Percentiles rank a stretch among this genome's conserved stretches.
These are phyloP conservation scores for Lupinus albus DNA, from an alignment of 306 rosid genomes.

Conservation along the genomic window DNA sequence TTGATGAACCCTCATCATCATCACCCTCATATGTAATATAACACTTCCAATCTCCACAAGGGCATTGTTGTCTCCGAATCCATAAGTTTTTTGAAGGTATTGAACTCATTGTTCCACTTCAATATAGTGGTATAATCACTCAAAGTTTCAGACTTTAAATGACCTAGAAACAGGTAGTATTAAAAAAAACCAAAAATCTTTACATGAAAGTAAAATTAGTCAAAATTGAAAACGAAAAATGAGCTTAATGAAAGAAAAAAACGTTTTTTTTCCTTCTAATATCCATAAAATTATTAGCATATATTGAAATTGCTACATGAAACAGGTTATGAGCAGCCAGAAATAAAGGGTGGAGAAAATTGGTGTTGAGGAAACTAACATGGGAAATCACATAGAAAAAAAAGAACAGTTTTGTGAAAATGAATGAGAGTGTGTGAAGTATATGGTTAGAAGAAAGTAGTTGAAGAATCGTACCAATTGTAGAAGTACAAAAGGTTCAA, in stretches of 20 bases:
- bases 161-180: slow-evolving; percentile 37
- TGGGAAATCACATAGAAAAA: background rate
- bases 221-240: slow-evolving; percentile 16
- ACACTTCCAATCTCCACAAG: slow-evolving; percentile 99
- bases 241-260: background rate
- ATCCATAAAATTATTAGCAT: background rate
- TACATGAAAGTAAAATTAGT: slow-evolving; percentile 5
- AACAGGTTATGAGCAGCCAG: background rate
- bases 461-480: slow-evolving; percentile 43
- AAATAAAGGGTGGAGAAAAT: slow-evolving; percentile 11
- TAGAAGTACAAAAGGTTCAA: slow-evolving; percentile 15
- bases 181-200: background rate
- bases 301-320: slow-evolving; percentile 16
- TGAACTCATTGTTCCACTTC: slow-evolving; percentile 54
- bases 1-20: slow-evolving; percentile 60
- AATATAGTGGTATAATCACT: slow-evolving; percentile 26
- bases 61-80: slow-evolving; percentile 92
- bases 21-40: slow-evolving; percentile 72
- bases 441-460: background rate
- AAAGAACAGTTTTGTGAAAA: background rate
- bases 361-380: slow-evolving; percentile 2
- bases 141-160: slow-evolving; percentile 36
- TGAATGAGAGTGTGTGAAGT: background rate
- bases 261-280: background rate
- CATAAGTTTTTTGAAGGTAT: slow-evolving; percentile 70